Evolutionary conservation across 176 grass and related monocot genomes (phyloP).

Genomic region (Oryza nivara): DNA sequence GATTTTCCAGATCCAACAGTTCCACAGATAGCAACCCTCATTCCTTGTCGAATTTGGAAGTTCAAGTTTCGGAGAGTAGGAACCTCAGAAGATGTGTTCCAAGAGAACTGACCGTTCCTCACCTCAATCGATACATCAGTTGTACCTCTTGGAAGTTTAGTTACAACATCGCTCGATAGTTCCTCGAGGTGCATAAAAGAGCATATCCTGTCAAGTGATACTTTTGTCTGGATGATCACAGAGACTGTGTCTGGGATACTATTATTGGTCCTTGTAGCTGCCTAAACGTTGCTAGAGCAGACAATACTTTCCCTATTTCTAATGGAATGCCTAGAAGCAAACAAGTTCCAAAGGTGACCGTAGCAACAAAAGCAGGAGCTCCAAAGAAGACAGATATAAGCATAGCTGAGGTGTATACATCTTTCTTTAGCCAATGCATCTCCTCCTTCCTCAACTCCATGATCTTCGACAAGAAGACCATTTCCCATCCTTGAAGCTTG

Average conservation of each 20-base stretch:
- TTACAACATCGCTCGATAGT: constrained; percentile 43
- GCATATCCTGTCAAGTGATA: constrained; percentile 72
- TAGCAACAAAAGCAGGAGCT: constrained; percentile 72
- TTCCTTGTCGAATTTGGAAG: constrained; percentile 52
- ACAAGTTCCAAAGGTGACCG: constrained; percentile 65
- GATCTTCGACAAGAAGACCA: constrained; percentile 76
- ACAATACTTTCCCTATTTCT: constrained; percentile 70
- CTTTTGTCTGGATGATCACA: constrained; percentile 67
- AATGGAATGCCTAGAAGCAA: constrained; percentile 66
- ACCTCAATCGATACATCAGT: constrained; percentile 53
- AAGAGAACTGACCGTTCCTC: constrained; percentile 63
- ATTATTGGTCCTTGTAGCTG: constrained; percentile 75
- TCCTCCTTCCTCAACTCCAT: constrained; percentile 63
- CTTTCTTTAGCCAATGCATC: constrained; percentile 66
- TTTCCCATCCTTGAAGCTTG: constrained; percentile 89
- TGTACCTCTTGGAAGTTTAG: constrained; percentile 54
- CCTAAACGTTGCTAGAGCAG: constrained; percentile 69
- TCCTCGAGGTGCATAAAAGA: constrained; percentile 68
- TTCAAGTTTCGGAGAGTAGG: constrained; percentile 57
- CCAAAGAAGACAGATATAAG: constrained; percentile 61
- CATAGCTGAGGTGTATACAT: constrained; percentile 53
- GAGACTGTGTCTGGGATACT: constrained; percentile 54
- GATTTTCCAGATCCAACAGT: constrained; percentile 82
- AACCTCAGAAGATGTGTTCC: constrained; percentile 48
- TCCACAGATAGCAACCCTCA: constrained; percentile 69